Evolutionary conservation across 192 early-diverging fungal genomes (phyloP), one percentile per base, ranked within the genome.

Genomic region (Podila epicladia): DNA sequence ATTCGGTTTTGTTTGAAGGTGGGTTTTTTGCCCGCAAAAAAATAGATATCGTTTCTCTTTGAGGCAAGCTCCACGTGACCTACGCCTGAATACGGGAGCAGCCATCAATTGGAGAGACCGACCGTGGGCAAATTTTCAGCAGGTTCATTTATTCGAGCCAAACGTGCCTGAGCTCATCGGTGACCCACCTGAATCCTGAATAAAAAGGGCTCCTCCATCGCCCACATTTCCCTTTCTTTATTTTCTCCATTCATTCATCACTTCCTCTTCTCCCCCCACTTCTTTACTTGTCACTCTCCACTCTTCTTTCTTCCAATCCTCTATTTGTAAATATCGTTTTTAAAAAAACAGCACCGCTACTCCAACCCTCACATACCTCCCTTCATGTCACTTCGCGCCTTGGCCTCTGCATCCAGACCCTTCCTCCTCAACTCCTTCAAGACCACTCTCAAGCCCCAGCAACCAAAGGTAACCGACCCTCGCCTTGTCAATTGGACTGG

Each of bases 321-420:
- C 62, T 7, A 11, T 24, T 35, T 38, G 20, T 38, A 63, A 35
- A 29, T 38, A 29, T 9, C 28, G 11, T 55, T 57, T 31, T 38
- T n/a, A 15, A 29, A 37, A 37, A 61, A 26, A 60, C 51, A 38
- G 26, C 37, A 57, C n/a, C 6, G 3, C 49, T 22, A 38, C 66
- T 15, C 61, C 50, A 48, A 12, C 67, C 48, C 45, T 64, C 62
- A 11, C 53, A 37, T 8, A 24, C 24, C 20, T 55, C 53, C 66
- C 64, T 60, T 79, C 75, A 80, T 80, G 77, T 80, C 77, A 73
- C 69, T 80, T 73, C 77, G 77, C 49, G 77, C 77, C 65, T 63
- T 80, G 37, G 61, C 77, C 77, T 69, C 77, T 73, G 67, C 67
- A 57, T 80, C 77, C 35, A 72, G 77, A 73, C 77, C 77, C 55